Conservation (phyloP, 2,329 filamentous ascomycete species). For the Exophiala alcalophila region DNA sequence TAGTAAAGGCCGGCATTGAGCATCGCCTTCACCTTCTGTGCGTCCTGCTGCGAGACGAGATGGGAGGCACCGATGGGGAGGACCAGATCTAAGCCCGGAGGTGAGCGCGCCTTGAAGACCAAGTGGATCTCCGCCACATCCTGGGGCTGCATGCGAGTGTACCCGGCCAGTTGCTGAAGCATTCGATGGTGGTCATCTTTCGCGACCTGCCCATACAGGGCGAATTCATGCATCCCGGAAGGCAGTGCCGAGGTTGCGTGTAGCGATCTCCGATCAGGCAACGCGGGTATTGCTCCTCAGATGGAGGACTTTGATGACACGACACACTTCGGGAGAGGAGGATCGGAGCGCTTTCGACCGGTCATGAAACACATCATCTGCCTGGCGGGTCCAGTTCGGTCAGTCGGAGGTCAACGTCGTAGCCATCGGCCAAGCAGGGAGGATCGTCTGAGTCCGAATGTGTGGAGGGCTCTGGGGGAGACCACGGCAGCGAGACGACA, state of each 20-base stretch:
- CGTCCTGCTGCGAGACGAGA: conserved; percentile 43
- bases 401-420: too few species aligned
- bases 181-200: conserved; percentile 57
- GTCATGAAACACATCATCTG: conserved; percentile 20
- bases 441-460: too few species aligned
- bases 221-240: conserved; percentile 60
- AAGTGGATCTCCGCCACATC: conserved; percentile 54
- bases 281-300: conserved; percentile 1
- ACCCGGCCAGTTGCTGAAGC: conserved; percentile 59
- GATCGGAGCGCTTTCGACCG: neutral
- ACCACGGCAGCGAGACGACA: too few species aligned
- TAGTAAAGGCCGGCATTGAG: conserved; percentile 54
- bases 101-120: conserved; percentile 56
- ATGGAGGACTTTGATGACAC: conserved; percentile 1
- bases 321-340: conserved; percentile 2
- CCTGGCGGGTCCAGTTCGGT: too few species aligned
- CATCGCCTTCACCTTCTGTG: conserved; percentile 47
- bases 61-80: conserved; percentile 42
- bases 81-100: conserved; percentile 42
- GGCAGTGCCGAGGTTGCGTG: conserved; percentile 1
- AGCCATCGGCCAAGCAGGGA: too few species aligned
- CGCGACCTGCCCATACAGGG: conserved; percentile 60
- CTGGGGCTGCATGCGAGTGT: conserved; percentile 60
- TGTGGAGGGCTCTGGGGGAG: too few species aligned
- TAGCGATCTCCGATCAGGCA: neutral